phyloP scores from a whole-genome alignment of 148 eudicot genomes.

The Fallopia convolvulus region DNA sequence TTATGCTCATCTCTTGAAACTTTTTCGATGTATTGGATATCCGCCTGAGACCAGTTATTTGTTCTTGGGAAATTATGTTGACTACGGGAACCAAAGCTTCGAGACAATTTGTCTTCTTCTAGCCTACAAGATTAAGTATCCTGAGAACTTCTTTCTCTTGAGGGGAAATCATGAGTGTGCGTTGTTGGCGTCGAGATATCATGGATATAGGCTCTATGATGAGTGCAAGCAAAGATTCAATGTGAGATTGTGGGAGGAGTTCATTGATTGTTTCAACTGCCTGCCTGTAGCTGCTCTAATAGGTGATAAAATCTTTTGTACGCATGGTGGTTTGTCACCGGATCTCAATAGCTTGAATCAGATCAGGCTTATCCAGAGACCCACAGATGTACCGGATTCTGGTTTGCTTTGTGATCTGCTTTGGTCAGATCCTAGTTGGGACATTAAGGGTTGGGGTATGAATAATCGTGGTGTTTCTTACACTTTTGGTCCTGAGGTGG shows the following conservation, averaged over 20 bases:
- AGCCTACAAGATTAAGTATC: conserved; percentile 61
- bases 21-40: conserved; percentile 65
- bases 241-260: conserved; percentile 61
- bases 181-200: conserved; percentile 46
- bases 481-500: conserved; percentile 62
- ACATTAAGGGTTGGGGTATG: conserved; percentile 61
- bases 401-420: conserved; percentile 66
- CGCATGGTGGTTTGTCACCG: conserved; percentile 81
- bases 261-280: conserved; percentile 66
- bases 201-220: conserved; percentile 66
- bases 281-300: conserved; percentile 74
- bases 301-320: conserved; percentile 63
- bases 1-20: conserved; percentile 58
- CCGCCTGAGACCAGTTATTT: conserved; percentile 69
- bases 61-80: conserved; percentile 69
- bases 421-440: conserved; percentile 81
- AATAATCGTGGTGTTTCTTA: conserved; percentile 65
- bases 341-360: conserved; percentile 46
- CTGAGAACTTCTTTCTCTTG: conserved; percentile 55
- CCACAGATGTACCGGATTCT: conserved; percentile 63
- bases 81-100: conserved; percentile 66
- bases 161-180: conserved; percentile 76
- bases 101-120: conserved; percentile 68
- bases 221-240: conserved; percentile 72
- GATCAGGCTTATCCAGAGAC: conserved; percentile 49